These are phyloP conservation scores for Dothiorella sarmentorum DNA, from an alignment of 2,329 filamentous ascomycete species.

Conservation along the genomic window DNA sequence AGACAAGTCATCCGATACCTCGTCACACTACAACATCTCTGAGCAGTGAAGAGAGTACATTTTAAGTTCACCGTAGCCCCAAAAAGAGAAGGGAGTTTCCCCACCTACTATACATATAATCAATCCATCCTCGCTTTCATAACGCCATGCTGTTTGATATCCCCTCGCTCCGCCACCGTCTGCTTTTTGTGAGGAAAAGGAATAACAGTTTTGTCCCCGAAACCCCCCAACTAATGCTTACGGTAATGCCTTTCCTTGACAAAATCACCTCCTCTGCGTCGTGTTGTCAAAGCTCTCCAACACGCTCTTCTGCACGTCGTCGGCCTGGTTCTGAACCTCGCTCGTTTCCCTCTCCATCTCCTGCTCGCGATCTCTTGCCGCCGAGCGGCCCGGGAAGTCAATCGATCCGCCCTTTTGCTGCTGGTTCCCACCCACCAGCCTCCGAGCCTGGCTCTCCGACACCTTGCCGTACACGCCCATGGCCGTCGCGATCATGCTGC, in stretches of 20 bases:
- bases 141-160: conserved; percentile 9
- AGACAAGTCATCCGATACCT: no score
- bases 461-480: conserved; percentile 96
- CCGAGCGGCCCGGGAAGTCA: background rate
- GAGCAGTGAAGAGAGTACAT: background rate
- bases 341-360: conserved; percentile 15
- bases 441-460: conserved; percentile 66
- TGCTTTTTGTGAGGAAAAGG: background rate
- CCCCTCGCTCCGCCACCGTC: background rate
- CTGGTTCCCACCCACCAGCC: conserved; percentile 15
- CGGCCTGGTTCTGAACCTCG: conserved; percentile 19
- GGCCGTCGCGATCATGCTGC: conserved; percentile 93
- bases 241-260: background rate
- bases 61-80: no score
- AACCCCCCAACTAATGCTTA: background rate
- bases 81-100: background rate
- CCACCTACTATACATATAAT: background rate
- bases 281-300: conserved; percentile 20
- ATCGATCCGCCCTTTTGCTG: background rate
- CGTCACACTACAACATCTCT: no score
- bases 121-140: background rate
- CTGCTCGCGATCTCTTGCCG: background rate
- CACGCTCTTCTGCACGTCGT: conserved; percentile 18
- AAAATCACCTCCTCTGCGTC: conserved; percentile 14
- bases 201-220: no score